These are phyloP conservation scores for Thielaviopsis euricoi DNA, from an alignment of 2,329 filamentous ascomycete genomes.

Conservation along the genomic window DNA sequence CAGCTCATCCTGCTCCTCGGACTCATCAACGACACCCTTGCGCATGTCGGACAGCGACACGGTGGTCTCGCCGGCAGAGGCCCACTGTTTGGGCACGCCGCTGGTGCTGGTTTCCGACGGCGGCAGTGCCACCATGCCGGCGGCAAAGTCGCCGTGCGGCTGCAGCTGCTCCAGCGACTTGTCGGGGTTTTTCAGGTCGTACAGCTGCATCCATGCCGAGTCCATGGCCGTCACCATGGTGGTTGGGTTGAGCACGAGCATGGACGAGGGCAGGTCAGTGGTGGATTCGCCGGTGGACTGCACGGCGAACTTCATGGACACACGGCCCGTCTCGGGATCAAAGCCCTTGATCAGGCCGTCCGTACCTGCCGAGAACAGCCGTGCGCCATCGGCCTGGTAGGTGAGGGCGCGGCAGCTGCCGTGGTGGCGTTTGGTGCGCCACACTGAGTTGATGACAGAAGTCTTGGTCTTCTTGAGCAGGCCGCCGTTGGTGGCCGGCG, in stretches of 20 bases:
- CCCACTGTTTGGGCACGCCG: conserved; percentile 85
- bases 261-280: conserved; percentile 59
- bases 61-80: conserved; percentile 83
- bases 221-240: conserved; percentile 81
- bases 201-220: conserved; percentile 73
- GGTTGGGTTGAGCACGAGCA: conserved; percentile 75
- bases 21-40: conserved; percentile 69
- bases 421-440: conserved; percentile 82
- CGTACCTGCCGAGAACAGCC: conserved; percentile 50
- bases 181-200: conserved; percentile 49
- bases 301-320: conserved; percentile 67
- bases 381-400: conserved; percentile 62
- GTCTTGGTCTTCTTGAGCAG: conserved; percentile 47
- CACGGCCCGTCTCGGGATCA: conserved; percentile 42
- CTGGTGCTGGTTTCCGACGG: conserved; percentile 67
- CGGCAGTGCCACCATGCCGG: conserved; percentile 70
- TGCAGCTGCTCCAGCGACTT: conserved; percentile 30
- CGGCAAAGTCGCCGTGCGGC: conserved; percentile 87
- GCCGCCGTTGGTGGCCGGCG: conserved; percentile 28
- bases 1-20: conserved; percentile 91
- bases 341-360: conserved; percentile 42
- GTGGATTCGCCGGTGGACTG: conserved; percentile 21
- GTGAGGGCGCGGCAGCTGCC: conserved; percentile 74
- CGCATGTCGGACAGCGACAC: conserved; percentile 80
- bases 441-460: conserved; percentile 52